phyloP scores from a whole-genome alignment of 768 basidiomycete genomes.

The Lactarius akahatsu region DNA sequence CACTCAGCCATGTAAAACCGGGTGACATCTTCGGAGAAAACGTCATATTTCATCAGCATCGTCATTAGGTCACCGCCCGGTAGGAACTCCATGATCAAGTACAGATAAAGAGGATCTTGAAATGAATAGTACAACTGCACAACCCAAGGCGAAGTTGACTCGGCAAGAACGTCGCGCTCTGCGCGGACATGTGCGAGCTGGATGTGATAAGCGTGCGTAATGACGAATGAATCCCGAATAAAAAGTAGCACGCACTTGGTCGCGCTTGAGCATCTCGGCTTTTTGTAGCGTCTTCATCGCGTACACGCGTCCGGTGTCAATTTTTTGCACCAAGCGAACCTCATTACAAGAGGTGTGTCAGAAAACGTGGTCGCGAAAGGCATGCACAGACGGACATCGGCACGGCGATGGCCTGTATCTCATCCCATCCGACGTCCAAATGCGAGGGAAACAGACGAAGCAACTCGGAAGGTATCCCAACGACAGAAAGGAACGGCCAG shows the following conservation, averaged over 20 bases:
- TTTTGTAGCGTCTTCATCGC: slow-evolving; percentile 99
- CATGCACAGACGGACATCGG: not conserved
- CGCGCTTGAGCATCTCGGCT: slow-evolving; percentile 98
- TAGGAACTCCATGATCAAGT: slow-evolving; percentile 98
- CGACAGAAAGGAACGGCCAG: not conserved
- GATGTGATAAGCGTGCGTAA: not conserved
- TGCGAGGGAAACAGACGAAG: no score
- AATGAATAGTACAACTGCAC: slow-evolving; percentile 97
- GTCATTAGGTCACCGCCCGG: slow-evolving; percentile 99
- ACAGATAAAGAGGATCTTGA: slow-evolving; percentile 89
- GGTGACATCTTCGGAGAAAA: slow-evolving; percentile 98
- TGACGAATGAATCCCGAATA: not conserved
- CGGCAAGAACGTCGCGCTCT: slow-evolving; percentile 94
- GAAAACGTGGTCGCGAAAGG: not conserved
- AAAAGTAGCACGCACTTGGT: slow-evolving; percentile 64
- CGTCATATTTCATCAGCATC: slow-evolving; percentile 99
- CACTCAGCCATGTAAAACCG: slow-evolving; percentile 98
- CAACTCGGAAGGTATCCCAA: no score
- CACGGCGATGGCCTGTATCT: no score
- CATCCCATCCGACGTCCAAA: no score
- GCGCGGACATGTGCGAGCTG: slow-evolving; percentile 98
- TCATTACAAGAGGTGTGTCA: slow-evolving; percentile 34
- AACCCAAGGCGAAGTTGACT: slow-evolving; percentile 94
- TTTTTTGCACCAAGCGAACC: slow-evolving; percentile 94
- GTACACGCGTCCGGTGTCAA: slow-evolving; percentile 96